Conservation (phyloP, 805 yeast species). For the Ogataea methanolica region DNA sequence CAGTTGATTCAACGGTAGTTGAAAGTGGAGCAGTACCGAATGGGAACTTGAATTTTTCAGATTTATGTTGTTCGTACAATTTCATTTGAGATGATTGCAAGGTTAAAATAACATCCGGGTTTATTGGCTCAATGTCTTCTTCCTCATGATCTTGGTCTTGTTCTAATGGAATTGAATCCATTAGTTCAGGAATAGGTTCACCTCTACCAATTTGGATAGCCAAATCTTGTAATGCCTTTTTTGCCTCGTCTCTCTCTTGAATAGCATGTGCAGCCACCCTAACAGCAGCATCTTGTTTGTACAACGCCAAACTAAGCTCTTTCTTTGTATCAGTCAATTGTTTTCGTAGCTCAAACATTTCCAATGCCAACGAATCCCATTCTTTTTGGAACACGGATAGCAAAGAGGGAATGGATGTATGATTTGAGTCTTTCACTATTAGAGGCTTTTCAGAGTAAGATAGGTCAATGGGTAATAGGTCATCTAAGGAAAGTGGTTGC, state of each 20-base stretch:
- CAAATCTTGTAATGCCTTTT: slow-evolving; percentile 56
- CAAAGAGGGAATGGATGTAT: slow-evolving; percentile 72
- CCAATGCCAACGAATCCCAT: slow-evolving; percentile 85
- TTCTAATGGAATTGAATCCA: background rate
- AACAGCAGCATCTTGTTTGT: slow-evolving; percentile 87
- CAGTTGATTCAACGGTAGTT: background rate
- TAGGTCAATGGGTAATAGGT: slow-evolving; percentile 42
- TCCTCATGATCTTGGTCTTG: slow-evolving; percentile 23
- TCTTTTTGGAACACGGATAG: slow-evolving; percentile 76
- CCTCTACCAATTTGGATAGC: slow-evolving; percentile 36
- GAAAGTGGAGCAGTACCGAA: slow-evolving; percentile 1
- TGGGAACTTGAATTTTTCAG: slow-evolving; percentile 15
- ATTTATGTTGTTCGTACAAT: slow-evolving; percentile 18
- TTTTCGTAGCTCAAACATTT: slow-evolving; percentile 70
- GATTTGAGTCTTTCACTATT: slow-evolving; percentile 29
- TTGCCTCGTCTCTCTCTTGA: slow-evolving; percentile 73
- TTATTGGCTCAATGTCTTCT: slow-evolving; percentile 8
- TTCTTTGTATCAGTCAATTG: slow-evolving; percentile 62
- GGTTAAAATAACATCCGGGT: slow-evolving; percentile 2
- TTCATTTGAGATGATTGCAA: slow-evolving; percentile 14
- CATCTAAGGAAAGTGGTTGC: slow-evolving; percentile 53
- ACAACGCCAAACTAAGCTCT: slow-evolving; percentile 72
- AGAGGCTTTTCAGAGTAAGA: slow-evolving; percentile 12
- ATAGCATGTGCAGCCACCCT: slow-evolving; percentile 74
- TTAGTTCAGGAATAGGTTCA: slow-evolving; percentile 3